Percentiles rank a stretch among this genome's conserved stretches.
Evolutionary conservation across 1,284 basidiomycete species (phyloP).

Genomic region (Schizophyllum amplum): DNA sequence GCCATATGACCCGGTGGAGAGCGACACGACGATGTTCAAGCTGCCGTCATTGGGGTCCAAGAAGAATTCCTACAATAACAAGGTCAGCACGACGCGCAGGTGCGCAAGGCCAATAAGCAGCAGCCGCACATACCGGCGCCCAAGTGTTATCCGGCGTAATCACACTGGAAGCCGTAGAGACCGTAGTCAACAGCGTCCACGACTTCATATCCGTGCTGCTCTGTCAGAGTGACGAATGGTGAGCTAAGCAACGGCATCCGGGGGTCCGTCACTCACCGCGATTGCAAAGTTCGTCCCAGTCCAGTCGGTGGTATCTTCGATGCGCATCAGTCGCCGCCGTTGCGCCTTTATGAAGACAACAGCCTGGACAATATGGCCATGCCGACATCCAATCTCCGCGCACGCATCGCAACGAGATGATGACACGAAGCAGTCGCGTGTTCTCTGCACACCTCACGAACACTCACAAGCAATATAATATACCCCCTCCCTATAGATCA

Average conservation of each 20-base stretch:
- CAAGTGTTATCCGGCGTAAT: slow-evolving; percentile 26
- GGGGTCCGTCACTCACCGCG: slow-evolving; percentile 16
- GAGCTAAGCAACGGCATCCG: background rate
- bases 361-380: slow-evolving; percentile 25
- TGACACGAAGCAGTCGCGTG: background rate
- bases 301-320: slow-evolving; percentile 26
- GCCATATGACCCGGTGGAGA: slow-evolving; percentile 27
- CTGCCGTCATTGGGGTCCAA: slow-evolving; percentile 25
- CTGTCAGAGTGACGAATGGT: slow-evolving; percentile 11
- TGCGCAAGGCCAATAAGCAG: background rate
- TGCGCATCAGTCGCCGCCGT: background rate
- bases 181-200: slow-evolving; percentile 23
- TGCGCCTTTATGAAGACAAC: background rate
- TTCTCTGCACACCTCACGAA: too few species aligned
- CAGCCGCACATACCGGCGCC: slow-evolving; percentile 20
- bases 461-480: background rate
- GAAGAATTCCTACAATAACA: slow-evolving; percentile 24
- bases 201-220: slow-evolving; percentile 23
- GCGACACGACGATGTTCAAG: slow-evolving; percentile 25
- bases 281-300: slow-evolving; percentile 26
- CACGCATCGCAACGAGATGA: slow-evolving; percentile 19
- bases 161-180: slow-evolving; percentile 21
- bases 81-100: background rate
- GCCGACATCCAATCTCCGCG: too few species aligned
- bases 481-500: slow-evolving; percentile 26